Evolutionary conservation across 306 rosid species (phyloP), one percentile per base, ranked within the genome.

Genomic region (Rosa persica): DNA sequence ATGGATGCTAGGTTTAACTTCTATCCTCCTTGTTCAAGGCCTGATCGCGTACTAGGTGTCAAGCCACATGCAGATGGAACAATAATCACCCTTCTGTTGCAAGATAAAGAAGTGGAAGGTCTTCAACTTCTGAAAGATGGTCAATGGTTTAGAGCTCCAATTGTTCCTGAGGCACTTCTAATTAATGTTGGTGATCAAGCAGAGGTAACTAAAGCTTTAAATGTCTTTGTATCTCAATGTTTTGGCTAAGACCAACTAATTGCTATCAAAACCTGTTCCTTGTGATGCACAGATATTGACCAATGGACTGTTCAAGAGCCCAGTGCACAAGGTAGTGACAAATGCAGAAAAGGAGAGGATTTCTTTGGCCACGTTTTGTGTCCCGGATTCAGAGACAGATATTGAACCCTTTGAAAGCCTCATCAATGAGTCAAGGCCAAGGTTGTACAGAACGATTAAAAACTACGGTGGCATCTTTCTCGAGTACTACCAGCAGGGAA

Each of bases 241-340:
- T 64, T 64, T 6, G 11, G 1, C 68, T 34, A 34, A 30, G 36
- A 16, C 44, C 44, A 34, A 64, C 69, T 12, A 16, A 64, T 1
- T 64, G 12, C 43, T 22, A 64, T 30, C 22, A 12, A n/a, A 23
- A 60, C 39, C 38, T 22, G 64, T 9, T 57, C 64, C 0, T 22
- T 57, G 62, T 55, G 62, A 55, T 55, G 27, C 62, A 55, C 72
- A 77, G 86, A 78, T 83, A 23, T 60, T 70, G 69, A 88, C 91
- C 77, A 92, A 90, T 67, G 97, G 97, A 75, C 72, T 81, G 22
- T 90, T 84, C 75, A 74, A 65, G 84, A 92, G 97, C 74, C 91
- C 91, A 69, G 44, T 92, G 51, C 97, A 92, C 69, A 88, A 91
- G 67, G 97, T 27, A 16, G 80, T 88, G 78, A 55, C 78, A 54